Percentiles rank a stretch among this genome's conserved stretches.
Conservation (phyloP, 352 stramenopile genomes). For the Globisporangium rhizosaccharum region DNA sequence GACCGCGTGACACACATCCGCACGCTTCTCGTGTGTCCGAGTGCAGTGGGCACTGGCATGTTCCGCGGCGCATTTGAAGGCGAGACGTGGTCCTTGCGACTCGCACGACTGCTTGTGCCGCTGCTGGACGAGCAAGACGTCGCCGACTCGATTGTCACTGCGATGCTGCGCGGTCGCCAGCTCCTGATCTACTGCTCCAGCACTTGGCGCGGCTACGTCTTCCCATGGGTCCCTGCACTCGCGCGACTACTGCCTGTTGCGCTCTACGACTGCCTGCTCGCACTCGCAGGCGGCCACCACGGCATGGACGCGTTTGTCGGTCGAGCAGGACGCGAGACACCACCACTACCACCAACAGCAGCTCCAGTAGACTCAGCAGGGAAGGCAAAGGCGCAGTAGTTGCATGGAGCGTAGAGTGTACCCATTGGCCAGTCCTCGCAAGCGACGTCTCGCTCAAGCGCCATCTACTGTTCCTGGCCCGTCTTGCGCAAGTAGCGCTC, state of each 20-base stretch:
- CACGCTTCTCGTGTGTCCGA: slow-evolving; percentile 73
- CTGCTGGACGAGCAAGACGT: slow-evolving; percentile 45
- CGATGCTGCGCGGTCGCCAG: slow-evolving; percentile 51
- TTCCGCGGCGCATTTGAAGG: slow-evolving; percentile 52
- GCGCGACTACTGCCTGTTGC: slow-evolving; percentile 51
- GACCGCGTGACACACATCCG: slow-evolving; percentile 48
- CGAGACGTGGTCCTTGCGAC: slow-evolving; percentile 27
- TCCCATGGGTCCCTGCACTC: slow-evolving; percentile 46
- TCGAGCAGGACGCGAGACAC: slow-evolving; percentile 1
- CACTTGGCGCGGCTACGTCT: slow-evolving; percentile 40
- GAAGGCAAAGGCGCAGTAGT: background rate
- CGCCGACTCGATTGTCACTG: slow-evolving; percentile 38
- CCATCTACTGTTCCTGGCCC: slow-evolving; percentile 4
- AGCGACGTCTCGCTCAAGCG: background rate
- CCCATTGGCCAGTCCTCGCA: no score
- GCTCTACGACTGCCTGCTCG: slow-evolving; percentile 47
- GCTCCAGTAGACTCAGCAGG: background rate
- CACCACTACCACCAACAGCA: background rate
- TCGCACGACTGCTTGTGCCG: slow-evolving; percentile 41
- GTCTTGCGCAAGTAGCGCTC: slow-evolving; percentile 49
- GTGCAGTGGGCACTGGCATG: slow-evolving; percentile 71
- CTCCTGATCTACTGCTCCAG: slow-evolving; percentile 63
- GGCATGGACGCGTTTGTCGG: slow-evolving; percentile 79
- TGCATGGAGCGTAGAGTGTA: no score
- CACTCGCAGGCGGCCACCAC: slow-evolving; percentile 49